Evolutionary conservation across 768 basidiomycete genomes (phyloP).

Genomic region (Xerocomus potaroensis): DNA sequence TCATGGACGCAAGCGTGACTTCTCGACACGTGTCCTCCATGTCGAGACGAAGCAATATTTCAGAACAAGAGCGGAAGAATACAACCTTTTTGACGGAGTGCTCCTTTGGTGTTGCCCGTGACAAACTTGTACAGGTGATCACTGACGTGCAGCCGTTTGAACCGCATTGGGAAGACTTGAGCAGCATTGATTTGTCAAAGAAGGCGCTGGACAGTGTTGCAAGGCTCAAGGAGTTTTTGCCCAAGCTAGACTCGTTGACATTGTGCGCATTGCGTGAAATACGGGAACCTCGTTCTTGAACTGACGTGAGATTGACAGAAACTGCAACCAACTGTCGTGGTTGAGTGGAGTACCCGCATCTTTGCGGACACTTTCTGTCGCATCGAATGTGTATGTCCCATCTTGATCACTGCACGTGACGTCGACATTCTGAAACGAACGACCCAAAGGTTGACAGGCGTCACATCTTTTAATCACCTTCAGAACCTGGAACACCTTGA

Average conservation of each 20-base stretch:
- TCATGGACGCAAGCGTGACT: constrained; percentile 19
- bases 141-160: constrained; percentile 94
- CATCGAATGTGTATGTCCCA: constrained; percentile 58
- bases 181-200: constrained; percentile 62
- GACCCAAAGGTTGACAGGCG: constrained; percentile 64
- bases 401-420: constrained; percentile 8
- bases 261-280: constrained; percentile 51
- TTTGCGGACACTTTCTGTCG: constrained; percentile 74
- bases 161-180: constrained; percentile 87
- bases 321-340: constrained; percentile 72
- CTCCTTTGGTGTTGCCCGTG: constrained; percentile 93
- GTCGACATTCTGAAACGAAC: constrained; percentile 13
- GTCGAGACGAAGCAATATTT: constrained; percentile 37
- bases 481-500: constrained; percentile 84
- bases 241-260: constrained; percentile 66
- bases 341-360: constrained; percentile 70
- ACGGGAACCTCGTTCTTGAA: not conserved
- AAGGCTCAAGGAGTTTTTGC: constrained; percentile 84
- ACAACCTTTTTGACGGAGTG: constrained; percentile 90
- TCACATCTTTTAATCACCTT: constrained; percentile 88
- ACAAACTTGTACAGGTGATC: constrained; percentile 85
- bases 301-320: constrained; percentile 41
- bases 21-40: constrained; percentile 43
- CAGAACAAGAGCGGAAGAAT: constrained; percentile 36
- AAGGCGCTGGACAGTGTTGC: constrained; percentile 62